Percentiles rank a stretch among this genome's conserved stretches.
Conservation (phyloP, 2,329 filamentous ascomycete species). For the Cordyceps cicadae region DNA sequence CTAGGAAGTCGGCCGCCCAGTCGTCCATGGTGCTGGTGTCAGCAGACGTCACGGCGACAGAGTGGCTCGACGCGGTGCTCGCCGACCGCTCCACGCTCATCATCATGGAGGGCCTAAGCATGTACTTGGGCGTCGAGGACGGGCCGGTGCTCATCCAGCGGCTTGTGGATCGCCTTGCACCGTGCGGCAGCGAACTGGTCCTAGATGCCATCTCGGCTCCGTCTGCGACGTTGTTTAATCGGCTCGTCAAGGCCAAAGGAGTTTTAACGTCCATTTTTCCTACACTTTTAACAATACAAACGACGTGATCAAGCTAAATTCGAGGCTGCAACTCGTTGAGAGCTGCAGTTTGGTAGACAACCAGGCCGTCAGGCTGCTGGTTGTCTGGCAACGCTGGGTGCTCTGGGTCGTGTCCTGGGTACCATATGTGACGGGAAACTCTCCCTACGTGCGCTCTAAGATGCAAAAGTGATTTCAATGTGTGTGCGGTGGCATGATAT, state of each 20-base stretch:
- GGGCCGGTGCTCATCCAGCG: slow-evolving; percentile 18
- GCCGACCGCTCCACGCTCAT: slow-evolving; percentile 24
- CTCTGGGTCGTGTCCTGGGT: slow-evolving; percentile 1
- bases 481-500: not conserved
- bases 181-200: slow-evolving; percentile 19
- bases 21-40: slow-evolving; percentile 15
- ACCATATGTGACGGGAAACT: not conserved
- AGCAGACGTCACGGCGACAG: slow-evolving; percentile 19
- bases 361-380: not conserved
- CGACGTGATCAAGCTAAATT: not conserved
- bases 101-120: slow-evolving; percentile 25
- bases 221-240: not conserved
- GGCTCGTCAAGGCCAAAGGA: not conserved
- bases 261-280: not conserved
- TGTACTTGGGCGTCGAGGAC: slow-evolving; percentile 22
- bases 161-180: slow-evolving; percentile 19
- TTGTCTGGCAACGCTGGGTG: not conserved
- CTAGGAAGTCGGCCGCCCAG: slow-evolving; percentile 21
- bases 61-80: slow-evolving; percentile 24
- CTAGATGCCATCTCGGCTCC: slow-evolving; percentile 15
- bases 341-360: not conserved
- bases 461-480: not conserved
- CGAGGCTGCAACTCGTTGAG: not conserved
- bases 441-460: not conserved
- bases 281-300: not conserved